Base-by-base conservation (phyloP, 106 monocot genomes). In the Apostasia shenzhenica region DNA sequence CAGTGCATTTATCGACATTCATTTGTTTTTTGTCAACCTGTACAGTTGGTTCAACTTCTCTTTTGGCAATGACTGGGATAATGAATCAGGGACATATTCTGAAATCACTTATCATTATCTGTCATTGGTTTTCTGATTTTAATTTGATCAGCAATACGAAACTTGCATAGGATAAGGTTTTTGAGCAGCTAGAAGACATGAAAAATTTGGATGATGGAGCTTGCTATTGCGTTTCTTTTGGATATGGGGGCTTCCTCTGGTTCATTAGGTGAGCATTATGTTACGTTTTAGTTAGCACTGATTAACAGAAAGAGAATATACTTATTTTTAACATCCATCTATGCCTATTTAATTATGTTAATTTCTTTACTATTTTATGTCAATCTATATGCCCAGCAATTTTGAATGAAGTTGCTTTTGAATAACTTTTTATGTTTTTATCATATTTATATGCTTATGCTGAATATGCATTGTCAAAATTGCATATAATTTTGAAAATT, bases 1-100 rank as follows among this genome's bases (percentile, higher is more conserved):
- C 4, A 44, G 47, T 26, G 65, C 26, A 39, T 65, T 65, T 65
- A 14, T 65, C 65, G 26, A 65, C 48, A 65, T 65, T 65, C 48
- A 65, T 26, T 48, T 48, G 48, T 14, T 42, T 65, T 65, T 48
- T 65, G 48, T 49, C 26, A 65, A 48, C 26, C 48, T 48, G 48
- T 44, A 49, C 48, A 49, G 65, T 43, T 47, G 40, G 14, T 8
- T 48, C 65, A 48, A 48, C 26, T 26, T 13, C 11, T 26, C 14
- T 65, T 48, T 49, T 37, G 48, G 48, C 65, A 48, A 14, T 56
- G 6, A 48, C 14, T 65, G 47, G 37, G 14, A 48, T 65, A 48
- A 65, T 65, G 47, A 65, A 26, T 65, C 48, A 48, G 65, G 48
- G 50, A 48, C 48, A 48, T 49, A 7, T 6, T 65, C 43, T 37